Percentiles rank a stretch among this genome's conserved stretches.
These are phyloP conservation scores for Rhodotorula sp. DNA, from an alignment of 1,284 basidiomycete genomes.

Conservation along the genomic window DNA sequence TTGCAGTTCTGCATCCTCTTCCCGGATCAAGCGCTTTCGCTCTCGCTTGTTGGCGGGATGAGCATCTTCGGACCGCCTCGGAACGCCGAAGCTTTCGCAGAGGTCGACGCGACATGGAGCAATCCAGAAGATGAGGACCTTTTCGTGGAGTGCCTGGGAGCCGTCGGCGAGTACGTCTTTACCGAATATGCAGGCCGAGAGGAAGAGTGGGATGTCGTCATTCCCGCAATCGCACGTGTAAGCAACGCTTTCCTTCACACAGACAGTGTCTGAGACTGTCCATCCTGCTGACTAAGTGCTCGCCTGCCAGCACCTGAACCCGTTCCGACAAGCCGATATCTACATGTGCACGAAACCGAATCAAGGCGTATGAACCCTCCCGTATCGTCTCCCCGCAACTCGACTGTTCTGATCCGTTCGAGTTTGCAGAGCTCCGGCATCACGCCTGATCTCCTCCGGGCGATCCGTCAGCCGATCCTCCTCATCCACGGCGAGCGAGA, in stretches of 20 bases:
- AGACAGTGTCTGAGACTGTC: no score
- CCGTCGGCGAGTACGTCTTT: constrained; percentile 15
- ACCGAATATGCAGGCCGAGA: constrained; percentile 1
- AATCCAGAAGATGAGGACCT: constrained; percentile 1
- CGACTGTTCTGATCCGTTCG: background rate
- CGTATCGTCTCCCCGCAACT: no score
- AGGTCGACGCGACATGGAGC: constrained; percentile 15
- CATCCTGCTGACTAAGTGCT: no score
- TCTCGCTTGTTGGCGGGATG: constrained; percentile 26
- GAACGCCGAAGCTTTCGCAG: constrained; percentile 20
- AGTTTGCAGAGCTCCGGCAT: constrained; percentile 9
- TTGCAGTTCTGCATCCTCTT: constrained; percentile 30
- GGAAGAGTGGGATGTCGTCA: constrained; percentile 9
- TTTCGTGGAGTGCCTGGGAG: constrained; percentile 16
- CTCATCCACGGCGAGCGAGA: constrained; percentile 30
- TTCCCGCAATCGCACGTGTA: constrained; percentile 7
- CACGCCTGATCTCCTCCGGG: constrained; percentile 7
- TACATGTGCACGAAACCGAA: constrained; percentile 19
- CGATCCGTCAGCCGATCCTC: constrained; percentile 17
- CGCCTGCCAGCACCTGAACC: constrained; percentile 11
- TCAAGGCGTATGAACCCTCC: constrained; percentile 3
- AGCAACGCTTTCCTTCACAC: background rate
- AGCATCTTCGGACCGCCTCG: constrained; percentile 23
- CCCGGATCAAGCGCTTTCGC: constrained; percentile 27
- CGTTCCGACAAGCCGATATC: constrained; percentile 1